Percentiles rank a stretch among this genome's conserved stretches.
Evolutionary conservation across 2,329 filamentous ascomycete species (phyloP).

Genomic region (Hirsutella thompsonii): DNA sequence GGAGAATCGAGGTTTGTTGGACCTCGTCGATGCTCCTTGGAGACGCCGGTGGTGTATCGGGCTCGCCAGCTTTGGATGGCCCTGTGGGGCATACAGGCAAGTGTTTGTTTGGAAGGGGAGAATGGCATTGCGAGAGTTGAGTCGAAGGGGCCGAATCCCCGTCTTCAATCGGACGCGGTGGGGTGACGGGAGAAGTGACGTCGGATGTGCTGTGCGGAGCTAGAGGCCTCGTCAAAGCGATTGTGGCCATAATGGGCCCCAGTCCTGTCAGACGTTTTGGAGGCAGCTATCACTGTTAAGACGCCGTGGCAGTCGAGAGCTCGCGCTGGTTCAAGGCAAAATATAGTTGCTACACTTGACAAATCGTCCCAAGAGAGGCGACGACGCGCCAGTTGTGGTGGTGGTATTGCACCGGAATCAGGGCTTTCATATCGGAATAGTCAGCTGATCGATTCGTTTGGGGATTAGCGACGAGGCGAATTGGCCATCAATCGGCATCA

Average conservation of each 20-base stretch:
- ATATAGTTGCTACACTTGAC: too few relatives aligned
- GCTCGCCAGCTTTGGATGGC: constrained; percentile 40
- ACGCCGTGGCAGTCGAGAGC: too few relatives aligned
- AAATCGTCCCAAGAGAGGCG: too few relatives aligned
- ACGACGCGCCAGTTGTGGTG: too few relatives aligned
- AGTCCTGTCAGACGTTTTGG: neutral
- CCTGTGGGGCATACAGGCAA: constrained; percentile 81
- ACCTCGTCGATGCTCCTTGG: constrained; percentile 42
- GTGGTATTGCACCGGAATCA: too few relatives aligned
- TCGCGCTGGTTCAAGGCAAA: too few relatives aligned
- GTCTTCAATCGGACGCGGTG: constrained; percentile 26
- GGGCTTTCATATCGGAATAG: too few relatives aligned
- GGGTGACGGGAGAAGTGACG: constrained; percentile 22
- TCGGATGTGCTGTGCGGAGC: constrained; percentile 30
- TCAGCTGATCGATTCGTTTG: too few relatives aligned
- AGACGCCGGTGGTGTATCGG: constrained; percentile 53
- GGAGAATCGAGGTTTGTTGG: constrained; percentile 55
- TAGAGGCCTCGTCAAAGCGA: constrained; percentile 37
- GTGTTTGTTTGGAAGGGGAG: constrained; percentile 72
- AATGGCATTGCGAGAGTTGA: constrained; percentile 11
- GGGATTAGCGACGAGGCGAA: too few relatives aligned
- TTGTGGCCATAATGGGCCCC: constrained; percentile 33
- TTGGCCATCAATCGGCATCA: too few relatives aligned
- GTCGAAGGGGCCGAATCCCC: constrained; percentile 9
- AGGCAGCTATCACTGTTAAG: too few relatives aligned